Conservation (phyloP, 495 filamentous ascomycete species). For the Mycothermus thermophilus region DNA sequence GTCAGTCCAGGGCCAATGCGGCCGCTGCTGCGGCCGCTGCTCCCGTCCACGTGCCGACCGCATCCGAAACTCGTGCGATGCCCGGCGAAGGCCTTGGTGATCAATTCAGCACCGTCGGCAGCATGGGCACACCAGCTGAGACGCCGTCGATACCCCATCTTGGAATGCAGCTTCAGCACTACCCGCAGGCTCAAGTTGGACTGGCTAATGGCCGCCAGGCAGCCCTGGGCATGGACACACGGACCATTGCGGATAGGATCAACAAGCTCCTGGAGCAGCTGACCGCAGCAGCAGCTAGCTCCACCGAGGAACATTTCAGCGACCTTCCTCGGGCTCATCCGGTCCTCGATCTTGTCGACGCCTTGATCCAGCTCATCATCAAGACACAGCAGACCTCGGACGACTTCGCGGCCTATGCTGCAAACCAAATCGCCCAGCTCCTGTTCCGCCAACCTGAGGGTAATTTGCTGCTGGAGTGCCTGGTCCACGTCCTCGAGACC, state of each 20-base stretch:
- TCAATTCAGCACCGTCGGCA: constrained; percentile 61
- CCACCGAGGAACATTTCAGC: constrained; percentile 53
- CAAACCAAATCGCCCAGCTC: constrained; percentile 53
- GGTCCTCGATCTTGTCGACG: constrained; percentile 50
- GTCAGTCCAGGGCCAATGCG: constrained; percentile 51
- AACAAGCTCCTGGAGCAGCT: constrained; percentile 59
- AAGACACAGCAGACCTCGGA: constrained; percentile 47
- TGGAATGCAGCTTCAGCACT: constrained; percentile 46
- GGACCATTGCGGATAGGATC: constrained; percentile 48
- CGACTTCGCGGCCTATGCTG: constrained; percentile 50
- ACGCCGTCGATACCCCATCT: constrained; percentile 60
- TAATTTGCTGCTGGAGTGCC: constrained; percentile 62
- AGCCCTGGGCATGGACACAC: constrained; percentile 51
- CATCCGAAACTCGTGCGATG: constrained; percentile 39
- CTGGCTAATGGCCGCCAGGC: constrained; percentile 36
- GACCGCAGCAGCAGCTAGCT: constrained; percentile 45
- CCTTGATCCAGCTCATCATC: constrained; percentile 38
- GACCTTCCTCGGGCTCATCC: constrained; percentile 52
- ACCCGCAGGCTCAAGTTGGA: constrained; percentile 41
- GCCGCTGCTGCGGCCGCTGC: constrained; percentile 13
- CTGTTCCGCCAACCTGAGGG: constrained; percentile 44
- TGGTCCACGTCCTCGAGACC: constrained; percentile 67
- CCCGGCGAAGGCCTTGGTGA: constrained; percentile 70
- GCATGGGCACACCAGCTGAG: constrained; percentile 66
- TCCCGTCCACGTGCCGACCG: constrained; percentile 30